Evolutionary conservation across 2,329 filamentous ascomycete genomes (phyloP), one percentile per base, ranked within the genome.

Genomic region (Trichoderma cornu-damae): DNA sequence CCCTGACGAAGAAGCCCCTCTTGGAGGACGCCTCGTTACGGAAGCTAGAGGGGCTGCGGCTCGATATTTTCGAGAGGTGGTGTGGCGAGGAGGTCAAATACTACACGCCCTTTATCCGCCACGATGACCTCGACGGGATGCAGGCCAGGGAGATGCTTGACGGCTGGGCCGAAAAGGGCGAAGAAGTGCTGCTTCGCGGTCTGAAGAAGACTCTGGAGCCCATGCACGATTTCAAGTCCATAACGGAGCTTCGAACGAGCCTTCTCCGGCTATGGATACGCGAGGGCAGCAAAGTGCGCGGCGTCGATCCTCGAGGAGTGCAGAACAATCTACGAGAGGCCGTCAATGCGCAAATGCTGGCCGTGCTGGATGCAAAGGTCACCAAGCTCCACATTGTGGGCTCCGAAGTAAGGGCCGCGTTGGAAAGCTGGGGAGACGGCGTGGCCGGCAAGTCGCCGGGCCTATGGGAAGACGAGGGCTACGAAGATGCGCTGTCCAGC

Each of bases 71-170:
- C 65, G 84, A 86, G 61, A 80, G 80, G 18, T 96, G 91, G 88
- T 88, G 94, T 61, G 81, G 88, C 16, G 85, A 91, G 6, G 90
- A 95, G 60, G 88, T 96, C 40, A 83, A 83, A 46, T 88, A 87
- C 62, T 96, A 95, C 68, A 93, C 86, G 1, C 92, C 92, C 0
- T 96, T 90, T 74, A 88, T 95, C 34, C 85, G 89, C 28, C 86
- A 95, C 64, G 89, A 92, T 62, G 88, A 94, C 62, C 71, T 89
- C 4, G 81, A 85, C 22, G 82, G 80, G 18, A 72, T 76, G 22
- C 79, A 84, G 60, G 82, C 83, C 1, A 78, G 79, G 40, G 79
- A 83, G 2, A 83, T 83, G 70, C 77, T 90, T 12, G 78, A 78
- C 20, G 69, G 68, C 26, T 92, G 88, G 88, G 83, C 84, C 0